Base-by-base conservation (phyloP, 306 rosid genomes). In the Malus sylvestris region DNA sequence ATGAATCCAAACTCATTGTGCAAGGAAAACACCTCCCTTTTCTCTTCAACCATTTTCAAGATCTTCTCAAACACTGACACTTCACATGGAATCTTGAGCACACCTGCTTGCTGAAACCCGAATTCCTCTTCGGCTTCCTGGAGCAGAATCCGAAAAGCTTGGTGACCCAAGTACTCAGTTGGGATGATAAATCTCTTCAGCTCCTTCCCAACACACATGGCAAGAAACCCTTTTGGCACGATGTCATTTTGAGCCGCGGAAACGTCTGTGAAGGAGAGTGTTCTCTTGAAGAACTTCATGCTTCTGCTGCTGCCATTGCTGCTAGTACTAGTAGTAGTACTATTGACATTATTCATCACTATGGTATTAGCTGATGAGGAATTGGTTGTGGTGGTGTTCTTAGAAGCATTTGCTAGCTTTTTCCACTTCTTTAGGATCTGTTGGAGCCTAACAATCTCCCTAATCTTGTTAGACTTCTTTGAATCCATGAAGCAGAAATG, bases 381-480 rank as follows among this genome's bases (percentile, higher is more conserved):
- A 29, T 5, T n/a, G 70, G 64, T 10, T n/a, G 12, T 27, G 3
- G 49, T 57, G 33, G 57, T 51, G 42, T 60, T 77, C 76, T 89
- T 92, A 29, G 98, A 80, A 33, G 97, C 81, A 83, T 80, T 90
- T 22, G 98, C 98, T 18, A 78, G 77, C 84, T 89, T 92, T 78
- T 96, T 90, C 99, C 99, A 96, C 73, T 89, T 96, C 93, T 96
- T 96, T 6, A 96, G 89, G 87, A 96, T 87, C 76, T 93, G 97
- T 75, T 86, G 93, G 81, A 96, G 99, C 80, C 98, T 91, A 61
- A 91, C 99, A 68, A 96, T 96, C 13, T 96, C 93, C 67, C 91
- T 87, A 85, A 96, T 96, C 84, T 89, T 96, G 89, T 91, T 96
- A 55, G 94, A 88, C 81, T 92, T 96, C 86, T 89, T 96, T 67